Evolutionary conservation across 805 yeast species (phyloP), one percentile per base, ranked within the genome.

Genomic region (Wickerhamomyces silvicola): DNA sequence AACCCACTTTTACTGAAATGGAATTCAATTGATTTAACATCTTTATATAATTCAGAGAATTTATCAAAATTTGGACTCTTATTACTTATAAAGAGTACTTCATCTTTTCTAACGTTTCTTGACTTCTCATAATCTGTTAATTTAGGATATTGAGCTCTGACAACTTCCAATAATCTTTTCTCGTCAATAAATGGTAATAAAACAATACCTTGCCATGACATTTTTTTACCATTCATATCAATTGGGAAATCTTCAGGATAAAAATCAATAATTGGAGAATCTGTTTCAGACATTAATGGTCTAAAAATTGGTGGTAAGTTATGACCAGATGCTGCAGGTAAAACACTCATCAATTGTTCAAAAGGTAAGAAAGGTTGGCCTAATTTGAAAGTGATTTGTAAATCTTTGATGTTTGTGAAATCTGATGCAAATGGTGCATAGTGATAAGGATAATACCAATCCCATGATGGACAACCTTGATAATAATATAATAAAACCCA

Each of bases 401-500:
- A 52, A 7, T 66, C 72, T 15, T 57, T 48, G 15, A 72, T 44
- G 16, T 76, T 72, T 2, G 57, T 64, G 48, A 92, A 83, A 56
- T 92, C 99, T 6, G 80, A 71, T 0, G 97, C 97, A 67, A 92
- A 88, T 15, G 99, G 99, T 0, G 98, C 97, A 61, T 92, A 94
- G 53, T 92, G 97, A 54, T 80, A 90, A 0, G 97, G 98, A 49
- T 81, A 92, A 57, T 76, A 92, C 98, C 98, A 92, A 34, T 79
- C 79, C 99, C 99, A 92, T 0, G 97, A 90, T 0, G 95, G 95
- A 60, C 97, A 90, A 3, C 97, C 97, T 58, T 92, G 97, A 57
- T 85, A 90, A 60, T 92, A 92, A 56, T 92, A 92, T 33, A 85
- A 60, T 42, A 92, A 65, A 2, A 81, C 95, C 99, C 99, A 92